Conservation (phyloP, 352 stramenopile genomes). For the Pythium myriotylum region DNA sequence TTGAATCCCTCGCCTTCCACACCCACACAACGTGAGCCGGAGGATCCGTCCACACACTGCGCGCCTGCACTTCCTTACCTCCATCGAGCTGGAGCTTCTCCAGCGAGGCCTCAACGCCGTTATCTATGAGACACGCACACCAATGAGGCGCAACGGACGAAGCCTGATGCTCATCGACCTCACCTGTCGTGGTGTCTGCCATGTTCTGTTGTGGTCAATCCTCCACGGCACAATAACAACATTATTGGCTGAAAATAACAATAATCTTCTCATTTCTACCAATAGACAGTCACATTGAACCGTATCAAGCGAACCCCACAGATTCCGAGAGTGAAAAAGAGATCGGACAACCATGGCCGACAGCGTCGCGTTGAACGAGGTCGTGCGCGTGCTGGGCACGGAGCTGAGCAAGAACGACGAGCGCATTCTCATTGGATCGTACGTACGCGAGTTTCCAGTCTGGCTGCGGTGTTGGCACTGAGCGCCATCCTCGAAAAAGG, state of each 20-base stretch:
- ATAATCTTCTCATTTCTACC: conserved; percentile 10
- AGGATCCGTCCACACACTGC: background rate
- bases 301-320: conserved; percentile 13
- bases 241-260: conserved; percentile 14
- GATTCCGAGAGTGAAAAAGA: background rate
- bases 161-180: background rate
- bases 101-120: conserved; percentile 5
- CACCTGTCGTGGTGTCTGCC: conserved; percentile 15
- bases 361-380: conserved; percentile 53
- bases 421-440: conserved; percentile 58
- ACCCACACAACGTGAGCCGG: background rate
- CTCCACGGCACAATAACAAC: background rate
- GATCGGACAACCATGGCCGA: conserved; percentile 13
- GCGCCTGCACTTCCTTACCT: conserved; percentile 1
- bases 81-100: conserved; percentile 23
- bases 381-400: conserved; percentile 62
- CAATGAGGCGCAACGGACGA: no score
- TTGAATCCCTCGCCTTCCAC: conserved; percentile 9
- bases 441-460: conserved; percentile 24
- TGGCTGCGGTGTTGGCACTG: background rate
- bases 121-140: conserved; percentile 11
- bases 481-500: conserved; percentile 24
- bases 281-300: conserved; percentile 19
- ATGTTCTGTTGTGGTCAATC: conserved; percentile 7
- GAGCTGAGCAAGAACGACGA: conserved; percentile 59